These are phyloP conservation scores for Nothophaeocryptopus gaeumannii DNA, from an alignment of 2,329 filamentous ascomycete species.

Conservation along the genomic window DNA sequence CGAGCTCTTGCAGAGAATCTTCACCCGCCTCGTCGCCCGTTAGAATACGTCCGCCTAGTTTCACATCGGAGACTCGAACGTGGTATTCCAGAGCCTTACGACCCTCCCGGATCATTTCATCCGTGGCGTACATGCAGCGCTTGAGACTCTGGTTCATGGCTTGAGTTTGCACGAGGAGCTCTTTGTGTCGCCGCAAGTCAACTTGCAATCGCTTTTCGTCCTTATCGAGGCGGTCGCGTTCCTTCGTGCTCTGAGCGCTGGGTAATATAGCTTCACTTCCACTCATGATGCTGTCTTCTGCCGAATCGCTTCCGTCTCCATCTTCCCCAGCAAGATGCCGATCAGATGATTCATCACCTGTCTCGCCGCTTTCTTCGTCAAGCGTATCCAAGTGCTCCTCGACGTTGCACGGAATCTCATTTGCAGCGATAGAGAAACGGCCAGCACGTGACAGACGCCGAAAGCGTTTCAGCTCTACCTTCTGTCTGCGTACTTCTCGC, in stretches of 20 bases:
- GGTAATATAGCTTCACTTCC: conserved; percentile 30
- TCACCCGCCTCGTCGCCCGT: conserved; percentile 42
- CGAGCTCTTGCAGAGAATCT: conserved; percentile 18
- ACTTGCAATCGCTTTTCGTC: conserved; percentile 82
- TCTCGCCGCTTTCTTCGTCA: conserved; percentile 32
- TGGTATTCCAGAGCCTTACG: conserved; percentile 82
- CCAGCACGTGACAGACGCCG: conserved; percentile 81
- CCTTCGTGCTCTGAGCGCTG: conserved; percentile 41
- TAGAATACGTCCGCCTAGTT: conserved; percentile 77
- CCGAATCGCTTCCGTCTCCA: conserved; percentile 29
- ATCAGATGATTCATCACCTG: conserved; percentile 18
- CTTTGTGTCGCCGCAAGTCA: conserved; percentile 84
- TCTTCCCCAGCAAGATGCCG: conserved; percentile 12
- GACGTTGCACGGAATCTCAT: conserved; percentile 37
- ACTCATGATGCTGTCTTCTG: conserved; percentile 33
- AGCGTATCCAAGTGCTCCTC: conserved; percentile 30
- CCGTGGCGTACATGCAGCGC: conserved; percentile 83
- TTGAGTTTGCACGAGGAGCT: conserved; percentile 83
- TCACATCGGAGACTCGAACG: conserved; percentile 74
- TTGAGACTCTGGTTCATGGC: conserved; percentile 95
- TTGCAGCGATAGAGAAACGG: conserved; percentile 58
- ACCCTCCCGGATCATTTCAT: conserved; percentile 84
- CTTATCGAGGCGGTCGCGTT: conserved; percentile 58
- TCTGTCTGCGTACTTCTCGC: conserved; percentile 86
- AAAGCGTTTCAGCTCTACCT: conserved; percentile 79